Evolutionary conservation across 345 rosid species (phyloP).

Genomic region (Linum lewisii): DNA sequence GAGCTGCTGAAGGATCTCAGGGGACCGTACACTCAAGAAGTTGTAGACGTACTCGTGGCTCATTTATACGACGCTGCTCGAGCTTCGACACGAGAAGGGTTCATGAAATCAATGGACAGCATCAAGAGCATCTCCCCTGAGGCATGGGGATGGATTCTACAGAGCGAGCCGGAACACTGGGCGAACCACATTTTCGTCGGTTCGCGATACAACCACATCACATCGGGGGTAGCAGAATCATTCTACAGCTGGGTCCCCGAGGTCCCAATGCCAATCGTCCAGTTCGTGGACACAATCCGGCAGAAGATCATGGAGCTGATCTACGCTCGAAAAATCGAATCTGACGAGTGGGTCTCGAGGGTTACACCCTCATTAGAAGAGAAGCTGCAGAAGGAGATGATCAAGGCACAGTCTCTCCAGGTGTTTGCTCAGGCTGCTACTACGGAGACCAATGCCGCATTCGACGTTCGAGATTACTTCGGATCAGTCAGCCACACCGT

Average conservation of each 20-base stretch:
- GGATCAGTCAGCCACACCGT: constrained; percentile 8
- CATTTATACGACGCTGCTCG: constrained; percentile 22
- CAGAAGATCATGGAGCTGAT: constrained; percentile 19
- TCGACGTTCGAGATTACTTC: constrained; percentile 11
- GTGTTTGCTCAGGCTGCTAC: background rate
- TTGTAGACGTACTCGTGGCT: constrained; percentile 9
- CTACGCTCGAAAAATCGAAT: constrained; percentile 20
- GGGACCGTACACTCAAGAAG: constrained; percentile 20
- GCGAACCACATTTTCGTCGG: constrained; percentile 20
- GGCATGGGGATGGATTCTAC: constrained; percentile 18
- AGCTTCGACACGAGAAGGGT: constrained; percentile 18
- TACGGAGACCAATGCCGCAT: background rate
- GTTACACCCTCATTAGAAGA: constrained; percentile 20
- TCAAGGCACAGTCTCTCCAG: constrained; percentile 15
- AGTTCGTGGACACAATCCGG: constrained; percentile 27
- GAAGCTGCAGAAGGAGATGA: constrained; percentile 17
- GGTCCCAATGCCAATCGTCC: constrained; percentile 11
- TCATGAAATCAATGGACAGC: constrained; percentile 10
- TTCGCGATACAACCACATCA: constrained; percentile 11
- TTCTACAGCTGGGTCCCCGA: constrained; percentile 32
- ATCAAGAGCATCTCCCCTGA: constrained; percentile 21
- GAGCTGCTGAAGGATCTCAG: constrained; percentile 22
- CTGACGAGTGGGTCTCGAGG: constrained; percentile 19
- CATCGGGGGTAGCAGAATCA: constrained; percentile 14
- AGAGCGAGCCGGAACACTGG: constrained; percentile 19